Evolutionary conservation across 345 rosid species (phyloP).

Genomic region (Geranium brycei): DNA sequence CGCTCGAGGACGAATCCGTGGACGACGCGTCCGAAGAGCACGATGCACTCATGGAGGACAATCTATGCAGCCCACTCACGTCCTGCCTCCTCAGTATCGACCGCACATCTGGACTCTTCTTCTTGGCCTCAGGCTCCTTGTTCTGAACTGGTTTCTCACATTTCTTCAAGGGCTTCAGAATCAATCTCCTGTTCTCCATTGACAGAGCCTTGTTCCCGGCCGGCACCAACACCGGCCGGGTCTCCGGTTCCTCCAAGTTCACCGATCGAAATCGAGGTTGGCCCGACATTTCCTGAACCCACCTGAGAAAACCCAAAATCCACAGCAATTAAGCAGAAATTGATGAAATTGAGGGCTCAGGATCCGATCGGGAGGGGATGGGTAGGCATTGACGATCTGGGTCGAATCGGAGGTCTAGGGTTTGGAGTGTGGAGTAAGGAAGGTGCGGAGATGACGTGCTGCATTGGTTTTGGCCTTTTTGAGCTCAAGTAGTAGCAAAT

Average conservation of each 20-base stretch:
- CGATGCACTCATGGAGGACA: constrained; percentile 48
- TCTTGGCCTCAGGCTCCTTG: constrained; percentile 19
- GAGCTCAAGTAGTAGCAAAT: not conserved
- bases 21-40: constrained; percentile 79
- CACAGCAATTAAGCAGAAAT: not conserved
- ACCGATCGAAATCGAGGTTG: constrained; percentile 40
- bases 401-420: not conserved
- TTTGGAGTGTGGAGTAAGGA: not conserved
- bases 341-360: not conserved
- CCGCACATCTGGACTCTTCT: constrained; percentile 25
- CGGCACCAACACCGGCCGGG: constrained; percentile 40
- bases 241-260: constrained; percentile 34
- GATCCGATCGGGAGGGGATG: no score
- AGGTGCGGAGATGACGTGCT: not conserved
- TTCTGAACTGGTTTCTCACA: constrained; percentile 13
- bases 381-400: not conserved
- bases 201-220: constrained; percentile 44
- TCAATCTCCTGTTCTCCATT: constrained; percentile 16
- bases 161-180: constrained; percentile 26
- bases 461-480: not conserved
- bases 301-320: not conserved
- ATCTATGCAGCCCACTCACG: constrained; percentile 12
- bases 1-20: constrained; percentile 45
- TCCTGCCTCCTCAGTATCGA: constrained; percentile 30
- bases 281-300: constrained; percentile 33